These are phyloP conservation scores for Lodderomyces pseudojiufengensis DNA, from an alignment of 1,139 yeast species.

Conservation along the genomic window DNA sequence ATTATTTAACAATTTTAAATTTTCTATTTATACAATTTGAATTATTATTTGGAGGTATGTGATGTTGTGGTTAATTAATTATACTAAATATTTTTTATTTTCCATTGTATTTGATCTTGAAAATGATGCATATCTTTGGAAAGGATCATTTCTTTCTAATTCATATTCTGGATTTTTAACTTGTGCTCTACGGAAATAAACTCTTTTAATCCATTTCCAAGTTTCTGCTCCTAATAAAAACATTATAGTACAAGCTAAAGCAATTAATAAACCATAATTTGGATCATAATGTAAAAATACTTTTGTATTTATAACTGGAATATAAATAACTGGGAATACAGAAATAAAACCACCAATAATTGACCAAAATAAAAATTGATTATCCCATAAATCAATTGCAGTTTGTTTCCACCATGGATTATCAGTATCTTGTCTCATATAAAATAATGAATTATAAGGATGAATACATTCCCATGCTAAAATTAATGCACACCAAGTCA, in stretches of 20 bases:
- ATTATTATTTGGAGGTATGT: no score
- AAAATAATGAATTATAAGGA: slow-evolving; percentile 67
- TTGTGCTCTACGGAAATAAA: slow-evolving; percentile 40
- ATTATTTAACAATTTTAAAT: no score
- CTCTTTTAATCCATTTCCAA: slow-evolving; percentile 67
- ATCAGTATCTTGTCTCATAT: slow-evolving; percentile 68
- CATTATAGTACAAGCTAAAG: slow-evolving; percentile 59
- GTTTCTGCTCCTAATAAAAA: slow-evolving; percentile 61
- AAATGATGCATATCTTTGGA: slow-evolving; percentile 57
- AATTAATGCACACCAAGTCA: slow-evolving; percentile 88
- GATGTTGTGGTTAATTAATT: no score
- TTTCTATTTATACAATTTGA: no score
- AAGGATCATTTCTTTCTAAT: slow-evolving; percentile 61
- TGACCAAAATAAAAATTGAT: slow-evolving; percentile 83
- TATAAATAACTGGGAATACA: slow-evolving; percentile 80
- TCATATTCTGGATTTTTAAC: slow-evolving; percentile 62
- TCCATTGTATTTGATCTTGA: slow-evolving; percentile 46
- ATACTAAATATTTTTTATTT: no score
- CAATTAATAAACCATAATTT: slow-evolving; percentile 81
- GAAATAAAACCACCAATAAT: slow-evolving; percentile 66
- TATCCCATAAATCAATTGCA: slow-evolving; percentile 65
- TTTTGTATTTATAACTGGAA: slow-evolving; percentile 77
- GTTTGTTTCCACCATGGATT: slow-evolving; percentile 55
- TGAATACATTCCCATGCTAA: slow-evolving; percentile 92
- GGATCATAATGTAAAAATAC: slow-evolving; percentile 77